Conservation (phyloP, 2,329 filamentous ascomycete species). For the Davidsoniella neocaledoniae region DNA sequence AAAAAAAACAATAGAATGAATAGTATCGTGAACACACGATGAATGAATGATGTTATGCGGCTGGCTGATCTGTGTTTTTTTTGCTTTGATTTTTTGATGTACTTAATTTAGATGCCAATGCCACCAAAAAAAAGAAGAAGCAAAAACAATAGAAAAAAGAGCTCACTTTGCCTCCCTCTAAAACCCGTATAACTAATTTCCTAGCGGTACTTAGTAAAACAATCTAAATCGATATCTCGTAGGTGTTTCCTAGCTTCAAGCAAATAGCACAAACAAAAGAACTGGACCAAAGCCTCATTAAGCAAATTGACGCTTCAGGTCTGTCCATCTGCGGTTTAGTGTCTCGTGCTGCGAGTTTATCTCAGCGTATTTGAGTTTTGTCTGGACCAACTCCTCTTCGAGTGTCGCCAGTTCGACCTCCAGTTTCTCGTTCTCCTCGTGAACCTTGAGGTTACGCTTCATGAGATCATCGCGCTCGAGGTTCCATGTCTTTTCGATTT, state of each 20-base stretch:
- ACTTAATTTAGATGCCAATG: too few species aligned
- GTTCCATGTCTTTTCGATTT: constrained; percentile 68
- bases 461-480: constrained; percentile 82
- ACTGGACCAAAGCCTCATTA: constrained; percentile 14
- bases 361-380: constrained; percentile 92
- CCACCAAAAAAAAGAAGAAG: background rate
- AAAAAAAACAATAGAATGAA: background rate
- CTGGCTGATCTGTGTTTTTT: too few species aligned
- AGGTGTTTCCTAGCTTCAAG: too few species aligned
- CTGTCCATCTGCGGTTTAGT: constrained; percentile 60
- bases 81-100: too few species aligned
- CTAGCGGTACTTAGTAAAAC: too few species aligned
- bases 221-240: too few species aligned
- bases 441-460: constrained; percentile 80
- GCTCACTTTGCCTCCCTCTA: background rate
- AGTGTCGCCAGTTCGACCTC: constrained; percentile 85
- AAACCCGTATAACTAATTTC: too few species aligned
- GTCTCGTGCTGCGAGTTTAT: constrained; percentile 55
- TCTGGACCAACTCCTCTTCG: constrained; percentile 79
- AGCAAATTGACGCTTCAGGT: constrained; percentile 45
- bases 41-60: too few species aligned
- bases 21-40: too few species aligned
- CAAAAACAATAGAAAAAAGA: background rate
- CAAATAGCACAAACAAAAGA: too few species aligned
- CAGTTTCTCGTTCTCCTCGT: constrained; percentile 76